A percentile compares a stretch with the other conserved stretches of the same genome.
Conservation (phyloP, 805 yeast species). For the Pichia membranifaciens region DNA sequence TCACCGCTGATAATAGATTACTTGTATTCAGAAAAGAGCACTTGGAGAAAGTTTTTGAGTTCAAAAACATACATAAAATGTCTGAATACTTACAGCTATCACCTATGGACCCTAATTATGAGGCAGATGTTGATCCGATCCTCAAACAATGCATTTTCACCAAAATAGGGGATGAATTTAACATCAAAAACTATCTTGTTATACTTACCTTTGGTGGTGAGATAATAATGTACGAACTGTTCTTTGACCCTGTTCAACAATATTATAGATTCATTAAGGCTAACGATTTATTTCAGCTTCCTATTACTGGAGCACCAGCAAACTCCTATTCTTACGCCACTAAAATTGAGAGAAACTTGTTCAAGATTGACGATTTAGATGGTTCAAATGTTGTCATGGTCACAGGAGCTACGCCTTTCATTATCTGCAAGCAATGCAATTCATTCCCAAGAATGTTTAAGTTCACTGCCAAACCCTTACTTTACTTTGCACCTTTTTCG, state of each 20-base stretch:
- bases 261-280: conserved; percentile 38
- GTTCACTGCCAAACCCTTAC: conserved; percentile 57
- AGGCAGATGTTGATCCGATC: conserved; percentile 62
- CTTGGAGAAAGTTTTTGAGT: conserved; percentile 47
- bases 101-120: conserved; percentile 42
- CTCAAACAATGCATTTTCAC: conserved; percentile 63
- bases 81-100: conserved; percentile 39
- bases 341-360: conserved; percentile 60
- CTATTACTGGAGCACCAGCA: conserved; percentile 73
- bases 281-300: conserved; percentile 36
- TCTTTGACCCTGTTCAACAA: conserved; percentile 34
- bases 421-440: conserved; percentile 58
- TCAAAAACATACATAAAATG: conserved; percentile 43
- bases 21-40: conserved; percentile 56
- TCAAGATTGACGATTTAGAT: conserved; percentile 50
- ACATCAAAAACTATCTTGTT: conserved; percentile 58
- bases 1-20: conserved; percentile 72
- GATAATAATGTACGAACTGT: conserved; percentile 58
- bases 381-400: conserved; percentile 59
- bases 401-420: conserved; percentile 68
- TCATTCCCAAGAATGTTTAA: conserved; percentile 61
- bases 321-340: conserved; percentile 69
- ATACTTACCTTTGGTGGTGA: conserved; percentile 80
- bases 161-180: conserved; percentile 53
- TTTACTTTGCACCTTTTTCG: conserved; percentile 57